These are phyloP conservation scores for Vitis amurensis DNA, from an alignment of 164 flowering plant species.

Conservation along the genomic window DNA sequence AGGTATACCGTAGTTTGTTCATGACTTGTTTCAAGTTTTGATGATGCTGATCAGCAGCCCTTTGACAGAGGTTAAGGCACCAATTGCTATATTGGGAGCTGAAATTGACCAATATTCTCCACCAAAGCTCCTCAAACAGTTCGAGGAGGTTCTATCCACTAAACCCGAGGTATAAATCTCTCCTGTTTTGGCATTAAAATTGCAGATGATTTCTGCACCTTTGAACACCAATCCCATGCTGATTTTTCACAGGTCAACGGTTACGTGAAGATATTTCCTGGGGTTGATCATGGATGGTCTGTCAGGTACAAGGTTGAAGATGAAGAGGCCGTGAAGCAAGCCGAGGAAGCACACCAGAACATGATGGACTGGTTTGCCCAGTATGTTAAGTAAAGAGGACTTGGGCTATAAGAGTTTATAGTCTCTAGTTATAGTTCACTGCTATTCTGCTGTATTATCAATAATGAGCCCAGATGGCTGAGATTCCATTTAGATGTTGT, in stretches of 20 bases:
- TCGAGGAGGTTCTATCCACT: conserved; percentile 8
- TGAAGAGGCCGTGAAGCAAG: conserved; percentile 26
- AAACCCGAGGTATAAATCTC: conserved; percentile 13
- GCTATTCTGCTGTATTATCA: too few relatives aligned
- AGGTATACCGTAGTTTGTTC: too few relatives aligned
- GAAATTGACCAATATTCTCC: conserved; percentile 16
- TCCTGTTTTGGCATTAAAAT: background rate
- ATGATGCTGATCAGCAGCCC: too few relatives aligned
- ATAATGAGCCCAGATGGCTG: too few relatives aligned
- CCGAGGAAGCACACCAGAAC: conserved; percentile 37
- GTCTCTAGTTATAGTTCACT: too few relatives aligned
- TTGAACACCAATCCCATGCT: background rate
- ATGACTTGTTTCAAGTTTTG: too few relatives aligned
- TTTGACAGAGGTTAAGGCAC: conserved; percentile 6
- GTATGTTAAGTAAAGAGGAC: conserved; percentile 13
- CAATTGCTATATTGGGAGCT: conserved; percentile 23
- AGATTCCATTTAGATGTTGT: too few relatives aligned
- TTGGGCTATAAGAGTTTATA: too few relatives aligned
- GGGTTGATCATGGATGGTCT: conserved; percentile 42
- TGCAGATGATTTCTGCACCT: too few relatives aligned
- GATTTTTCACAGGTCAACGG: conserved; percentile 20
- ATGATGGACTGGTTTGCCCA: conserved; percentile 31
- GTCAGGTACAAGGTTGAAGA: conserved; percentile 32
- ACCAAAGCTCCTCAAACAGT: conserved; percentile 20
- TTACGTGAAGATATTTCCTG: conserved; percentile 36